phyloP scores from a whole-genome alignment of 2,329 filamentous ascomycete species.

The Aspergillus unguis region DNA sequence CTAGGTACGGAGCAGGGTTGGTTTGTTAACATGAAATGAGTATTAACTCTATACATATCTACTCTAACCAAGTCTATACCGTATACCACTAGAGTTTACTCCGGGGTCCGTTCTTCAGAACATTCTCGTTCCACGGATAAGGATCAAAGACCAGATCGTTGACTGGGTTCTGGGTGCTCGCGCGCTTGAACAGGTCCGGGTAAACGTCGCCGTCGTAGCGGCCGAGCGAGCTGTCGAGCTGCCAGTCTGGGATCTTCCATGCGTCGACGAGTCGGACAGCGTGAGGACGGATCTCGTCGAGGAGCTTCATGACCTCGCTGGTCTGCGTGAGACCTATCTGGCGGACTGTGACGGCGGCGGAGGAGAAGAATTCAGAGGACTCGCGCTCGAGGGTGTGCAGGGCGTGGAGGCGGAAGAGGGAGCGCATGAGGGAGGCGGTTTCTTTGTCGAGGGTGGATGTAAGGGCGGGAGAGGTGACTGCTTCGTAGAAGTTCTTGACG shows the following conservation, averaged over 20 bases:
- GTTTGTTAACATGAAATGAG: too few species aligned
- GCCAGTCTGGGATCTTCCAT: conserved; percentile 76
- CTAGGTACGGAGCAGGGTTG: too few species aligned
- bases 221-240: conserved; percentile 68
- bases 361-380: conserved; percentile 69
- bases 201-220: conserved; percentile 72
- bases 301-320: conserved; percentile 64
- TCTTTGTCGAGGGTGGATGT: conserved; percentile 54
- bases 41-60: too few species aligned
- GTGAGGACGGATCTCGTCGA: conserved; percentile 70
- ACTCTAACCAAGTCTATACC: too few species aligned
- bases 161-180: conserved; percentile 68
- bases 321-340: conserved; percentile 69
- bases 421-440: conserved; percentile 59
- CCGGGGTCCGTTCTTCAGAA: conserved; percentile 56
- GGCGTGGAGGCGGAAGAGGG: conserved; percentile 64
- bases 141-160: conserved; percentile 70
- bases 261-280: conserved; percentile 68
- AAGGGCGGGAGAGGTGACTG: conserved; percentile 56
- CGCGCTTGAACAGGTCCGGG: conserved; percentile 71
- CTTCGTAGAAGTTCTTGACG: conserved; percentile 74
- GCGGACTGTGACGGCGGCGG: conserved; percentile 64
- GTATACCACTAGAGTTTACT: too few species aligned
- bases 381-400: conserved; percentile 67
- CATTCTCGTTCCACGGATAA: conserved; percentile 60